These are phyloP conservation scores for Trichophyton mentagrophytes DNA, from an alignment of 2,329 filamentous ascomycete genomes.

Conservation along the genomic window DNA sequence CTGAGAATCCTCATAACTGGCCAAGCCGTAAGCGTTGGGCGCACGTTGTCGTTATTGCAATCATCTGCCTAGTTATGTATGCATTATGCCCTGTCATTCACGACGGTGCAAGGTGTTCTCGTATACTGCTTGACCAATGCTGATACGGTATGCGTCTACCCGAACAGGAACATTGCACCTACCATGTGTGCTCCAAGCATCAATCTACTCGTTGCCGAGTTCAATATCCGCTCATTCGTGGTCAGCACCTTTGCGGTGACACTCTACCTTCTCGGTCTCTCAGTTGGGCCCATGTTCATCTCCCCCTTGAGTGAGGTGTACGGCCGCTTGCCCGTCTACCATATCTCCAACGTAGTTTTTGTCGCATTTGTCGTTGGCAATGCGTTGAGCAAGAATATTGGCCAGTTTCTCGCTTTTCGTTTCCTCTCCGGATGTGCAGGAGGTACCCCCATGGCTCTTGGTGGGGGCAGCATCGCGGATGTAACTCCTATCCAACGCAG, in stretches of 20 bases:
- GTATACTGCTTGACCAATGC: background rate
- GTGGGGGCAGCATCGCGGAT: slow-evolving; percentile 71
- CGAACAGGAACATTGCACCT: slow-evolving; percentile 64
- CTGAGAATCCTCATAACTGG: slow-evolving; percentile 58
- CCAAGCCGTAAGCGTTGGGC: slow-evolving; percentile 43
- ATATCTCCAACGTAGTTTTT: slow-evolving; percentile 52
- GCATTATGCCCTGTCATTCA: slow-evolving; percentile 44
- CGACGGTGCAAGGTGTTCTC: slow-evolving; percentile 16
- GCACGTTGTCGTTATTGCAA: background rate
- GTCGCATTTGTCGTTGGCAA: slow-evolving; percentile 58
- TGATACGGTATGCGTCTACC: slow-evolving; percentile 41
- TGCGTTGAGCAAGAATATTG: slow-evolving; percentile 54
- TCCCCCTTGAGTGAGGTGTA: slow-evolving; percentile 50
- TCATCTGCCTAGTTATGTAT: slow-evolving; percentile 25
- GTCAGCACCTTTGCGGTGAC: slow-evolving; percentile 65
- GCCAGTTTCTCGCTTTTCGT: slow-evolving; percentile 55
- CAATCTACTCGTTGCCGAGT: slow-evolving; percentile 35
- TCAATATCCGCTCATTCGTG: slow-evolving; percentile 41
- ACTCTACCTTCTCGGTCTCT: slow-evolving; percentile 64
- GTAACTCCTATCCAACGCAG: slow-evolving; percentile 69
- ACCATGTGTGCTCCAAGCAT: slow-evolving; percentile 51
- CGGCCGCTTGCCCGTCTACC: slow-evolving; percentile 46
- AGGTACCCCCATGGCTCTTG: slow-evolving; percentile 69
- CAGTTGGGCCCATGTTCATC: slow-evolving; percentile 56
- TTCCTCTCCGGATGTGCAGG: slow-evolving; percentile 66